phyloP scores from a whole-genome alignment of 208 protist genomes.

The Trypanosoma grayi region DNA sequence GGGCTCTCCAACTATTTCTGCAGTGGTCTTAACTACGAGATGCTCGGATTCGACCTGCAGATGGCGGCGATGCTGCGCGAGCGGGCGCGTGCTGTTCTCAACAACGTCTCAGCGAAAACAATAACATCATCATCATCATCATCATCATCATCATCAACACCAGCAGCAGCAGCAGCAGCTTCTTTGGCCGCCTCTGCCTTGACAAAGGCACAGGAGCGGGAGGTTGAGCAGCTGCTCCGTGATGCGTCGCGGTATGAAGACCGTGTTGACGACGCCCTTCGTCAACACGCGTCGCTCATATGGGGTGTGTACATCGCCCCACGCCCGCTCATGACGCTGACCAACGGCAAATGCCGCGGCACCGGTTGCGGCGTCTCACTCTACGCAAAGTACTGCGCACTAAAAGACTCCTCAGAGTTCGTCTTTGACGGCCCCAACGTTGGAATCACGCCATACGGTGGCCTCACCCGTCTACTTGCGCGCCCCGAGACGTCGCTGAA shows the following conservation, averaged over 20 bases:
- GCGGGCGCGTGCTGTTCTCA: conserved; percentile 27
- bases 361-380: conserved; percentile 85
- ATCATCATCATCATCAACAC: neutral
- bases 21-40: conserved; percentile 68
- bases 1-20: conserved; percentile 87
- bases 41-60: conserved; percentile 60
- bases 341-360: conserved; percentile 88
- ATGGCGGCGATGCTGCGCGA: conserved; percentile 56
- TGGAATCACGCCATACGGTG: conserved; percentile 83
- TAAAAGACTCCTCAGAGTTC: conserved; percentile 84
- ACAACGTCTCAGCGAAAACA: conserved; percentile 1
- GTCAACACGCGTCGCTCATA: conserved; percentile 78
- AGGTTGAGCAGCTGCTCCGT: conserved; percentile 48
- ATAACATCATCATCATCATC: no score
- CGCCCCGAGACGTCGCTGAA: conserved; percentile 87
- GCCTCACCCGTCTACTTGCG: conserved; percentile 75
- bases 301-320: conserved; percentile 78
- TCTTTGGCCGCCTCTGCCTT: neutral
- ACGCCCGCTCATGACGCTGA: conserved; percentile 81
- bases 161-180: neutral
- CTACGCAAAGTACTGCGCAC: conserved; percentile 79
- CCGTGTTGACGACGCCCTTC: conserved; percentile 67
- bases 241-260: conserved; percentile 77
- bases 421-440: conserved; percentile 80
- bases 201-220: conserved; percentile 24